A percentile compares a stretch with the other conserved stretches of the same genome.
phyloP scores from a whole-genome alignment of 768 basidiomycete species.

The Pseudohyphozyma bogoriensis region DNA sequence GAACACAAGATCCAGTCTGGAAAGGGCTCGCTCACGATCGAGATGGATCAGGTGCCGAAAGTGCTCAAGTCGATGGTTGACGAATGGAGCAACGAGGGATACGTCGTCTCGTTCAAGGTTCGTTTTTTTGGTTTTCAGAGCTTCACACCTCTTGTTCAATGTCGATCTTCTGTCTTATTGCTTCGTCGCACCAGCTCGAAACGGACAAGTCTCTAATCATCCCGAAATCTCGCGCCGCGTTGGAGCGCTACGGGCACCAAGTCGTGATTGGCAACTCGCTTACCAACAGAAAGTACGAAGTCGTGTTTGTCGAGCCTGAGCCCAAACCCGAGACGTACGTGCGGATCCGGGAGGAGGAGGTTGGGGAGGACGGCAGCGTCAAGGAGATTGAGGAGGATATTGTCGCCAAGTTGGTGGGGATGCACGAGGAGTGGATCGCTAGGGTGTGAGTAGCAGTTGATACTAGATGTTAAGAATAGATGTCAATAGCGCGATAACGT shows the following conservation, averaged over 20 bases:
- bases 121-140: constrained; percentile 1
- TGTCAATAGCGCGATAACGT: too few species aligned
- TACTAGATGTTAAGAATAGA: too few species aligned
- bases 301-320: constrained; percentile 59
- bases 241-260: constrained; percentile 92
- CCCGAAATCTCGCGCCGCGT: constrained; percentile 77
- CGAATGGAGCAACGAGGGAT: constrained; percentile 85
- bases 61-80: constrained; percentile 83
- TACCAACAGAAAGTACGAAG: constrained; percentile 79
- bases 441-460: too few species aligned
- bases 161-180: neutral
- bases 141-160: neutral
- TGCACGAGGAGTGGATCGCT: constrained; percentile 59
- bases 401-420: constrained; percentile 57
- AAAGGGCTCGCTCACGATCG: constrained; percentile 81
- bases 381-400: constrained; percentile 94
- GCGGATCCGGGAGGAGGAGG: constrained; percentile 27
- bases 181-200: constrained; percentile 57
- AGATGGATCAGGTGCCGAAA: constrained; percentile 99
- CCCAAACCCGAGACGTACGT: constrained; percentile 32
- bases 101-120: constrained; percentile 95
- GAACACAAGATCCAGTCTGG: constrained; percentile 98
- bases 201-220: constrained; percentile 73
- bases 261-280: constrained; percentile 94
- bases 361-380: constrained; percentile 38